phyloP scores from a whole-genome alignment of 495 filamentous ascomycete species.

The Tuber calosporum region DNA sequence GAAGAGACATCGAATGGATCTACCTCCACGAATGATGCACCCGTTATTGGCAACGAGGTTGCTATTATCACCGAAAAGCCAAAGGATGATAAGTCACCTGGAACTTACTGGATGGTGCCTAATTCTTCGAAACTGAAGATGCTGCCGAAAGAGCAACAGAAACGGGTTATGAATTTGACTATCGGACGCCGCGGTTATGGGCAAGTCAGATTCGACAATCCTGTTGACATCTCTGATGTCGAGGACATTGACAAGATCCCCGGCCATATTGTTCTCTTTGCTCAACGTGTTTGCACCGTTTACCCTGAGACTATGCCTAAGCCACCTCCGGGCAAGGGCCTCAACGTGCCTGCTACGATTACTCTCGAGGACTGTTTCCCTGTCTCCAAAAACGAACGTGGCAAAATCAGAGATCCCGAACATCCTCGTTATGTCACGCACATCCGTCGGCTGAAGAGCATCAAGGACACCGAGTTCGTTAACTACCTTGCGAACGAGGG shows the following conservation, averaged over 20 bases:
- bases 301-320: slow-evolving; percentile 70
- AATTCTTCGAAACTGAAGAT: slow-evolving; percentile 60
- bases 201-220: slow-evolving; percentile 66
- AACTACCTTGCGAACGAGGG: slow-evolving; percentile 70
- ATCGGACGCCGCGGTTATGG: slow-evolving; percentile 78
- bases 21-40: slow-evolving; percentile 56
- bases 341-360: slow-evolving; percentile 85
- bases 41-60: slow-evolving; percentile 67
- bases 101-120: slow-evolving; percentile 74
- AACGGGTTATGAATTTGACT: slow-evolving; percentile 61
- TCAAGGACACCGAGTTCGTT: slow-evolving; percentile 71
- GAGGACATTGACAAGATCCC: slow-evolving; percentile 63
- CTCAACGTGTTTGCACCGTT: slow-evolving; percentile 70
- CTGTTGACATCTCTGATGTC: slow-evolving; percentile 70
- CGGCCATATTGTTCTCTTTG: slow-evolving; percentile 64
- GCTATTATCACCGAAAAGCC: slow-evolving; percentile 52
- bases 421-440: slow-evolving; percentile 65
- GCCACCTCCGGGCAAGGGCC: slow-evolving; percentile 70
- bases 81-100: slow-evolving; percentile 34
- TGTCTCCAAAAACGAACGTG: slow-evolving; percentile 55
- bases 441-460: slow-evolving; percentile 67
- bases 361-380: slow-evolving; percentile 86
- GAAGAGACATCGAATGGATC: slow-evolving; percentile 48
- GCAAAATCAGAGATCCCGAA: slow-evolving; percentile 44
- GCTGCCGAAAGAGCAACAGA: slow-evolving; percentile 65